These are phyloP conservation scores for Anaeramoeba flamelloides DNA, from an alignment of 78 protist species.

Conservation along the genomic window DNA sequence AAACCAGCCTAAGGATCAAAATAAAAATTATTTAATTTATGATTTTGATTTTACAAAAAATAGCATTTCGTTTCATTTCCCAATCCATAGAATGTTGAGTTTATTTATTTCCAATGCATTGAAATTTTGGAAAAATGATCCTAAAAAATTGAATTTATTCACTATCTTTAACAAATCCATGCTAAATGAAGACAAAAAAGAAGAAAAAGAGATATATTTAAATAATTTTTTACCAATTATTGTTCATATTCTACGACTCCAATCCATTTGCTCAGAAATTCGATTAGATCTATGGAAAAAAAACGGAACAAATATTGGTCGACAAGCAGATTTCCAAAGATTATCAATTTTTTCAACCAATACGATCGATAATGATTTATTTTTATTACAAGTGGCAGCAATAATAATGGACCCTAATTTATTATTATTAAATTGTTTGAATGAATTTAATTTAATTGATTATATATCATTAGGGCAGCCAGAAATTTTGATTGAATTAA, in stretches of 20 bases:
- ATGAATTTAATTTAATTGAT: neutral
- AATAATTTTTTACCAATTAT: neutral
- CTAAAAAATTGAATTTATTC: neutral
- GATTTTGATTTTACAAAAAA: neutral
- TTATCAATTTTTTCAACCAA: neutral
- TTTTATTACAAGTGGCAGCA: neutral
- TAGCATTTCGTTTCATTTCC: neutral
- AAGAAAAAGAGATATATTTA: too few species aligned
- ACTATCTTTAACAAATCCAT: neutral
- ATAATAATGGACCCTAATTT: neutral
- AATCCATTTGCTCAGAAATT: neutral
- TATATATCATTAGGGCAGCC: neutral
- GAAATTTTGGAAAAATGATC: neutral
- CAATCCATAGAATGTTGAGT: neutral
- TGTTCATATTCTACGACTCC: neutral
- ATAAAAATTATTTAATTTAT: neutral
- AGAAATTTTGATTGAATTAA: neutral
- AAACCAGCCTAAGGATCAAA: neutral
- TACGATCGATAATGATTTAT: neutral
- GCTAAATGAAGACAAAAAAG: neutral
- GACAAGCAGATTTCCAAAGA: neutral
- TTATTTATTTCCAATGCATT: neutral
- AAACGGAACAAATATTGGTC: neutral
- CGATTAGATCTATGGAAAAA: neutral
- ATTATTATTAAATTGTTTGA: neutral